These are phyloP conservation scores for Byssochlamys sp. DNA, from an alignment of 2,329 filamentous ascomycete genomes.

Conservation along the genomic window DNA sequence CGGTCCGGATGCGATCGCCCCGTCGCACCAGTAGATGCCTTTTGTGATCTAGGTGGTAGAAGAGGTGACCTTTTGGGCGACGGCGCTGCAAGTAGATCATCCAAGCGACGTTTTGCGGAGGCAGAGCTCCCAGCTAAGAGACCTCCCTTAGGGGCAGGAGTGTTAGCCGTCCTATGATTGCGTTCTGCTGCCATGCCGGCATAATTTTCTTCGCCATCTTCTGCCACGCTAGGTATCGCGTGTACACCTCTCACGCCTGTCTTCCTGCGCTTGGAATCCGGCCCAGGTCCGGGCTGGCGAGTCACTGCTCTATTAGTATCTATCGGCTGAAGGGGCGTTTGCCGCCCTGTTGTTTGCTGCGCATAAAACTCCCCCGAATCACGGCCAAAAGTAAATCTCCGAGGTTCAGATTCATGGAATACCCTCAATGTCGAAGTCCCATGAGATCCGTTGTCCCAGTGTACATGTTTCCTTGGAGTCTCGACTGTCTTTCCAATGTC, in stretches of 20 bases:
- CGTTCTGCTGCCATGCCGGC: background rate
- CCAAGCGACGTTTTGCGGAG: constrained; percentile 15
- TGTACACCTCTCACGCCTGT: constrained; percentile 17
- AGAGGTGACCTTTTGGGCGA: constrained; percentile 15
- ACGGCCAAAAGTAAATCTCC: background rate
- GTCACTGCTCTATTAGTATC: constrained; percentile 17
- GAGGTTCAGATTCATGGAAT: background rate
- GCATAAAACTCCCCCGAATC: background rate
- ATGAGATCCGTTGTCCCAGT: background rate
- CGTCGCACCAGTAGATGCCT: background rate
- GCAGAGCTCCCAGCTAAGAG: background rate
- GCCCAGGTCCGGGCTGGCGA: constrained; percentile 4
- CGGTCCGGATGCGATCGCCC: background rate
- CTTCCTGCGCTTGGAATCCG: constrained; percentile 29
- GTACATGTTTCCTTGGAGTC: constrained; percentile 32
- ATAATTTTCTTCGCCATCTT: constrained; percentile 38
- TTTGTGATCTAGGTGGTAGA: constrained; percentile 1
- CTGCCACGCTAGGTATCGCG: constrained; percentile 39
- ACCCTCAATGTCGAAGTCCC: background rate
- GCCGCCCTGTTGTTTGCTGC: constrained; percentile 1
- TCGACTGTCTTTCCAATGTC: constrained; percentile 33
- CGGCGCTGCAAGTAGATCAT: constrained; percentile 23
- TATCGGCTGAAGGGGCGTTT: constrained; percentile 17
- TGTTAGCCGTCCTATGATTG: background rate
- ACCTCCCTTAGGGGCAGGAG: background rate